Percentiles rank a stretch among this genome's conserved stretches.
Evolutionary conservation across 371 early-diverging fungal species (phyloP).

Genomic region (Mucor velutinosus): DNA sequence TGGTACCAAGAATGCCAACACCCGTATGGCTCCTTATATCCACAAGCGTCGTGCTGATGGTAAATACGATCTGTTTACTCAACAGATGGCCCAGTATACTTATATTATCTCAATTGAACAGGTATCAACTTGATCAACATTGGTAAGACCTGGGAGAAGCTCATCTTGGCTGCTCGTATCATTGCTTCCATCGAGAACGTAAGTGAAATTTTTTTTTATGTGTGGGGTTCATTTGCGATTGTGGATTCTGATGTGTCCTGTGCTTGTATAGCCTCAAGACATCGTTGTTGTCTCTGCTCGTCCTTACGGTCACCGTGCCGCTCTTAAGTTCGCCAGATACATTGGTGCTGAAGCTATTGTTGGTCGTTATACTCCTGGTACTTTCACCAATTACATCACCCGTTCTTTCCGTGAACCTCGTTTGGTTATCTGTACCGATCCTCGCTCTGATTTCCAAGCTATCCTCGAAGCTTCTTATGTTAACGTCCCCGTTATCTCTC

Average conservation of each 20-base stretch:
- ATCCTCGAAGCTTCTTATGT: constrained; percentile 98
- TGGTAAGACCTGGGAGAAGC: constrained; percentile 99
- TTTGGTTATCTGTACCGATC: constrained; percentile 98
- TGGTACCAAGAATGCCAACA: constrained; percentile 91
- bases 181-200: constrained; percentile 96
- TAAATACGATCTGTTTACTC: constrained; percentile 13
- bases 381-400: constrained; percentile 99
- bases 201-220: constrained; percentile 12
- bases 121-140: constrained; percentile 96
- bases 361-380: constrained; percentile 99
- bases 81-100: background rate
- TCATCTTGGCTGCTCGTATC: constrained; percentile 97
- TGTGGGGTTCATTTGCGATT: background rate
- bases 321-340: constrained; percentile 97
- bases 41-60: constrained; percentile 96
- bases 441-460: constrained; percentile 98
- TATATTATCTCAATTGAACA: background rate
- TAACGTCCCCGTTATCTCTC: constrained; percentile 99
- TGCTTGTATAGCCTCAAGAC: constrained; percentile 72
- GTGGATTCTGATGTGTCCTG: background rate
- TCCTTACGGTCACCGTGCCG: constrained; percentile 99
- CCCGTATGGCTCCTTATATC: constrained; percentile 91
- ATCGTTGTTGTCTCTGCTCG: constrained; percentile 97
- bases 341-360: constrained; percentile 98
- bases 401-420: constrained; percentile 99